phyloP scores from a whole-genome alignment of 305 asterid genomes.

The Rubia peregrina region DNA sequence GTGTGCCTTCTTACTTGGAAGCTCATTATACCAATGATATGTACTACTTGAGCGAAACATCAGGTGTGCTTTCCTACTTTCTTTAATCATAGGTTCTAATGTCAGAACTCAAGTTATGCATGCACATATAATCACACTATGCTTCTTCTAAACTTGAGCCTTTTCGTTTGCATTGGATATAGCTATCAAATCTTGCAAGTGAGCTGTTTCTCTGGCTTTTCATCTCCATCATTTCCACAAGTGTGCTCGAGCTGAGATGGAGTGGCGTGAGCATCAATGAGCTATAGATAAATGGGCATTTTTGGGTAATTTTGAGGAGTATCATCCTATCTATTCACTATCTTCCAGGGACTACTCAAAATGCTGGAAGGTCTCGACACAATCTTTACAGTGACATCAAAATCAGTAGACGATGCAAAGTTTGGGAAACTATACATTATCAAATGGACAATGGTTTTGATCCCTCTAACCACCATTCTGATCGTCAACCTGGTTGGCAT shows the following conservation, averaged over 20 bases:
- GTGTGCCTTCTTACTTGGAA: conserved; percentile 87
- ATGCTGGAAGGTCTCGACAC: conserved; percentile 93
- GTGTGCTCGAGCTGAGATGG: conserved; percentile 91
- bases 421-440: conserved; percentile 78
- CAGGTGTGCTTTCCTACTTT: too few species aligned
- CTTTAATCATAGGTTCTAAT: too few species aligned
- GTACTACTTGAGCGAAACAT: background rate
- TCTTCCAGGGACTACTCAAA: conserved; percentile 90
- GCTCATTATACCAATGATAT: conserved; percentile 94
- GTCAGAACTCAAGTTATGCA: background rate
- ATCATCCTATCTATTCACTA: conserved; percentile 91
- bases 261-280: conserved; percentile 95
- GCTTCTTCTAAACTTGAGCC: background rate
- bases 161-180: conserved; percentile 1
- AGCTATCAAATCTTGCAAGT: conserved; percentile 88
- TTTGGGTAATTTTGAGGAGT: conserved; percentile 98
- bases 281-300: conserved; percentile 92
- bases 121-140: too few species aligned
- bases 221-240: conserved; percentile 66
- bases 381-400: conserved; percentile 81
- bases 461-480: conserved; percentile 87
- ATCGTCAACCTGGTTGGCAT: conserved; percentile 79
- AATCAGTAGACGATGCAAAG: conserved; percentile 73
- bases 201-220: conserved; percentile 77
- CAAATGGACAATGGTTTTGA: conserved; percentile 94